Evolutionary conservation across 352 stramenopile species (phyloP).

Genomic region (Pythium aphanidermatum): DNA sequence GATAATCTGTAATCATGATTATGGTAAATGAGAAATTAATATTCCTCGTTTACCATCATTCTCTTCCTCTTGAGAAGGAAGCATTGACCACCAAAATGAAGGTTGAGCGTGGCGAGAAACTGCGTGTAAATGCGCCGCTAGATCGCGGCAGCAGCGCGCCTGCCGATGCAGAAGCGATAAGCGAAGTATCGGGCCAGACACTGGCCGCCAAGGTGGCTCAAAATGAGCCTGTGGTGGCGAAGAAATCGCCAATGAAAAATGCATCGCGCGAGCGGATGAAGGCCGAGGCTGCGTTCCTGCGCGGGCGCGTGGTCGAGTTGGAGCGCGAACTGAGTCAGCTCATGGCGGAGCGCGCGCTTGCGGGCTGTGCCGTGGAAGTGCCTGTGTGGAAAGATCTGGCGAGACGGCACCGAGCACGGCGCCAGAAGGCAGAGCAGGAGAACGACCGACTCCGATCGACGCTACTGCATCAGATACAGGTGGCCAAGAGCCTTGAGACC

Average conservation of each 20-base stretch:
- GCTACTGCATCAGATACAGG: background rate
- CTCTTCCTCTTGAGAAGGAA: too few species aligned
- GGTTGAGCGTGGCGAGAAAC: too few species aligned
- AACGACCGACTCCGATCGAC: constrained; percentile 1
- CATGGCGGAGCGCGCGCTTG: constrained; percentile 2
- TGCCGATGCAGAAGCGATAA: too few species aligned
- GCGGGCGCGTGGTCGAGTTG: background rate
- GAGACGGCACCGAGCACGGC: constrained; percentile 1
- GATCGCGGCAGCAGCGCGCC: too few species aligned
- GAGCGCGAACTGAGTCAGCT: constrained; percentile 5
- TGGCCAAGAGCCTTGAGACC: constrained; percentile 6
- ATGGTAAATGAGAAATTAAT: too few species aligned
- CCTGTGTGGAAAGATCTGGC: constrained; percentile 3
- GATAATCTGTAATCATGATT: too few species aligned
- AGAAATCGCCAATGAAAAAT: constrained; percentile 2
- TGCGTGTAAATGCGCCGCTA: too few species aligned
- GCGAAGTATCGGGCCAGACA: too few species aligned
- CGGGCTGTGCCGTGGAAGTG: background rate
- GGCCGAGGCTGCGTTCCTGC: constrained; percentile 1
- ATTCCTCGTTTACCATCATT: too few species aligned
- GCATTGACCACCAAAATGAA: too few species aligned
- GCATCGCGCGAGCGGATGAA: constrained; percentile 2
- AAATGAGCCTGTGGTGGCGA: too few species aligned
- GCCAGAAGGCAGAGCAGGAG: background rate
- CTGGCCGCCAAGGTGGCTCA: too few species aligned